Percentiles rank a stretch among this genome's conserved stretches.
Evolutionary conservation across 768 basidiomycete genomes (phyloP).

Genomic region (Lentinula edodes): DNA sequence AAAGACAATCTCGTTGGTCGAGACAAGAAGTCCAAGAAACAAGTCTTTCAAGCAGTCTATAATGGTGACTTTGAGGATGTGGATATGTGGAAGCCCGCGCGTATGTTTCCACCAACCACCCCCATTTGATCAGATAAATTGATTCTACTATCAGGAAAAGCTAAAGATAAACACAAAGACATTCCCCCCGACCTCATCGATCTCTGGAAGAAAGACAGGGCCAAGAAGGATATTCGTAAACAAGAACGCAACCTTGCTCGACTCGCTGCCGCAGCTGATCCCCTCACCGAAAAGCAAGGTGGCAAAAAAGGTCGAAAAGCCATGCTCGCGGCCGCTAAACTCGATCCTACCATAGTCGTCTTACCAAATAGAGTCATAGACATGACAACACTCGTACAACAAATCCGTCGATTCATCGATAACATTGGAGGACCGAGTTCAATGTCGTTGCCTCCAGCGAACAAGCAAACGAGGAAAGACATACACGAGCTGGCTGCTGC

Average conservation of each 20-base stretch:
- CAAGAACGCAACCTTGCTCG: conserved; percentile 52
- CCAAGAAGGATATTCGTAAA: conserved; percentile 77
- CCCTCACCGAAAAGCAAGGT: conserved; percentile 53
- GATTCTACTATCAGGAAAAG: conserved; percentile 24
- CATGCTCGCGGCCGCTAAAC: conserved; percentile 49
- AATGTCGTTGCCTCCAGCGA: conserved; percentile 76
- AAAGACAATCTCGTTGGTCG: conserved; percentile 37
- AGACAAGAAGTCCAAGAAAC: conserved; percentile 46
- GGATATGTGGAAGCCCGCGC: conserved; percentile 37
- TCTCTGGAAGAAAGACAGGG: conserved; percentile 79
- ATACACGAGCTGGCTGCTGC: conserved; percentile 78
- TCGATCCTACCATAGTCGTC: conserved; percentile 40
- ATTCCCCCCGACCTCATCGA: conserved; percentile 53
- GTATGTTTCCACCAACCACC: conserved; percentile 32
- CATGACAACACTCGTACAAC: conserved; percentile 58
- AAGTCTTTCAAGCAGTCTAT: conserved; percentile 53
- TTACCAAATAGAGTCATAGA: conserved; percentile 54
- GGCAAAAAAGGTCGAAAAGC: conserved; percentile 67
- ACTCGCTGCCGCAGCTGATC: conserved; percentile 55
- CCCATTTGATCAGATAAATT: conserved; percentile 1
- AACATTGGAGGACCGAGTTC: conserved; percentile 44
- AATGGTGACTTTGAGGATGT: conserved; percentile 48
- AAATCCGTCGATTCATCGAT: conserved; percentile 65
- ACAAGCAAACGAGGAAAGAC: conserved; percentile 61
- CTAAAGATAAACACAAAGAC: conserved; percentile 47